phyloP scores from a whole-genome alignment of 305 asterid species.

The Salvia sclarea region DNA sequence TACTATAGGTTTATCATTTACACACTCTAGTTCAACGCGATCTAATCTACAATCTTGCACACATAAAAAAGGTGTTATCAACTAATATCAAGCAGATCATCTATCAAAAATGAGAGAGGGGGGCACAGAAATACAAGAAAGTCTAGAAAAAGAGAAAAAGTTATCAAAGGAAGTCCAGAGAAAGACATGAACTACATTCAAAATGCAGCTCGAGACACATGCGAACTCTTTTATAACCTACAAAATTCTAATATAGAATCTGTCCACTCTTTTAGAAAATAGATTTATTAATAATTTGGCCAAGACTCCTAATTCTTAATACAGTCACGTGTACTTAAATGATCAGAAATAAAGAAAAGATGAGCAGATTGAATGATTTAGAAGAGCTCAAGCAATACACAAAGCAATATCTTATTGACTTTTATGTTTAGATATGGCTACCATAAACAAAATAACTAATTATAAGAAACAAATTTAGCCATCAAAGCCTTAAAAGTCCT shows the following conservation, averaged over 20 bases:
- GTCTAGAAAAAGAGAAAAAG: too few species aligned
- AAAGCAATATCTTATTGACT: not conserved
- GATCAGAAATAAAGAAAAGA: conserved; percentile 1
- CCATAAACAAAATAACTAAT: not conserved
- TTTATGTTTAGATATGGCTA: not conserved
- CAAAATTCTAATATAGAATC: conserved; percentile 9
- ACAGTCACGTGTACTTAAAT: not conserved
- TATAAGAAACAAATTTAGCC: not conserved
- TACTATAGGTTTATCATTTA: not conserved
- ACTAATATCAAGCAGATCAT: not conserved
- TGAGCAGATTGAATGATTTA: not conserved
- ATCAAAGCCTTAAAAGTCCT: not conserved
- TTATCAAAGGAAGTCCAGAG: not conserved
- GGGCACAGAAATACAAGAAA: too few species aligned
- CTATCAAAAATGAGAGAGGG: too few species aligned
- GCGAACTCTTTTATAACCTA: not conserved
- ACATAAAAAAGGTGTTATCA: not conserved
- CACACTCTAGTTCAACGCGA: not conserved
- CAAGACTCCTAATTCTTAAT: not conserved
- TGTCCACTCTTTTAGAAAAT: not conserved
- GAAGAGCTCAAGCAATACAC: not conserved
- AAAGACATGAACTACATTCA: not conserved
- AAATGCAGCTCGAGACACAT: not conserved
- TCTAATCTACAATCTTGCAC: not conserved
- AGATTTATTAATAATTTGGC: not conserved